Conservation (phyloP, 768 basidiomycete species). For the Russula brevipes region DNA sequence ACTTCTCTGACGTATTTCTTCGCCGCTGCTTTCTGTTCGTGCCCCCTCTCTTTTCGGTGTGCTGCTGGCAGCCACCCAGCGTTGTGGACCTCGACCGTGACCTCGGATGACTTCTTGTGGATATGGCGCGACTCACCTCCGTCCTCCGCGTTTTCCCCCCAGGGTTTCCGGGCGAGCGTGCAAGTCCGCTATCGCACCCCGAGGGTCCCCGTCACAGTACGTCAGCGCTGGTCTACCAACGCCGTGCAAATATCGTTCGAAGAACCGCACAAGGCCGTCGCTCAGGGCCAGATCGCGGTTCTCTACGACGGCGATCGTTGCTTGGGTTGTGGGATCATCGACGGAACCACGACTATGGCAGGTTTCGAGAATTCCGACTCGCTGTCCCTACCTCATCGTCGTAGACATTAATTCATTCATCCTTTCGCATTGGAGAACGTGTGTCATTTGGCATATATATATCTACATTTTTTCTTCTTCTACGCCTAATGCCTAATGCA, state of each 20-base stretch:
- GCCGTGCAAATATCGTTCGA: conserved; percentile 48
- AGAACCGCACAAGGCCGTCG: conserved; percentile 58
- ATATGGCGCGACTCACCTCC: conserved; percentile 67
- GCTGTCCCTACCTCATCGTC: too few relatives aligned
- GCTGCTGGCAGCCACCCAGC: conserved; percentile 48
- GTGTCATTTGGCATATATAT: neutral
- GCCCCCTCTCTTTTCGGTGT: neutral
- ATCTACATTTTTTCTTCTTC: neutral
- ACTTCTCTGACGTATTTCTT: neutral
- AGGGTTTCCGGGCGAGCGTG: conserved; percentile 46
- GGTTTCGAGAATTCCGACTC: neutral
- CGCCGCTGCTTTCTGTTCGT: neutral
- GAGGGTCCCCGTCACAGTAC: conserved; percentile 34
- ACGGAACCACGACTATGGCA: conserved; percentile 8
- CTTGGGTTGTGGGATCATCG: conserved; percentile 76
- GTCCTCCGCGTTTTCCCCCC: conserved; percentile 34
- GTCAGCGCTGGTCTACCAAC: conserved; percentile 11
- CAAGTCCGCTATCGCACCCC: conserved; percentile 71
- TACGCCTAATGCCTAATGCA: conserved; percentile 6
- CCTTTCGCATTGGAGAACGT: neutral
- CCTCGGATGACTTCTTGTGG: conserved; percentile 59
- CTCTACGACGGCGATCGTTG: conserved; percentile 75
- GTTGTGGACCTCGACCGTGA: conserved; percentile 38
- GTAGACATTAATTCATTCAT: too few relatives aligned
- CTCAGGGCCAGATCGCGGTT: conserved; percentile 76